Evolutionary conservation across 75 land plant species (phyloP).

Genomic region (Adiantum capillusveneris): DNA sequence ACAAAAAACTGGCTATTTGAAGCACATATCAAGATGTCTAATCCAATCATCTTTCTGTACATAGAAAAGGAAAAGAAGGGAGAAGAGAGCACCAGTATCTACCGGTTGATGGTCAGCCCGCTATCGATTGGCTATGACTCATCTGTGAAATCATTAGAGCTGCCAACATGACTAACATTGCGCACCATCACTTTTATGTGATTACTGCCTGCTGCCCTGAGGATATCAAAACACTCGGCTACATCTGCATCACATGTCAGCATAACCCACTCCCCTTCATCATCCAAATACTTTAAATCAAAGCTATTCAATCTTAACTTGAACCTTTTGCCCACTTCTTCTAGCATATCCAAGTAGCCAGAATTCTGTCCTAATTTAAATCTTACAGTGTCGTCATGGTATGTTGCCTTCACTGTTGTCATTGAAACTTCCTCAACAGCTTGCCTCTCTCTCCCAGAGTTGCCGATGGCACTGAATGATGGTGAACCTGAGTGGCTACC

Average conservation of each 20-base stretch:
- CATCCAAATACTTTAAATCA: constrained; percentile 77
- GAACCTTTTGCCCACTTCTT: constrained; percentile 61
- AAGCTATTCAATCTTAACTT: constrained; percentile 49
- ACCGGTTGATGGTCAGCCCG: too few species aligned
- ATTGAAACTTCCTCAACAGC: constrained; percentile 5
- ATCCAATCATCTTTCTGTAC: too few species aligned
- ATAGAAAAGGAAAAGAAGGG: too few species aligned
- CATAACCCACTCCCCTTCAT: constrained; percentile 73
- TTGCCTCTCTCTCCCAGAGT: background rate
- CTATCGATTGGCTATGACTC: too few species aligned
- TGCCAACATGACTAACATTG: constrained; percentile 11
- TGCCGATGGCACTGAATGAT: constrained; percentile 7
- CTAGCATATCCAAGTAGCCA: constrained; percentile 32
- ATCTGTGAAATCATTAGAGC: too few species aligned
- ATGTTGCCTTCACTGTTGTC: constrained; percentile 54
- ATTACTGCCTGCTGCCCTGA: constrained; percentile 30
- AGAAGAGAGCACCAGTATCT: too few species aligned
- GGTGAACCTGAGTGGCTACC: constrained; percentile 19
- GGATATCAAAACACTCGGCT: constrained; percentile 58
- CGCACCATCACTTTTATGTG: constrained; percentile 47
- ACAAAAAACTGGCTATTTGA: too few species aligned
- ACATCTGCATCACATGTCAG: constrained; percentile 69
- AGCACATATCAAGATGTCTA: too few species aligned
- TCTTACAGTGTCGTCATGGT: constrained; percentile 63
- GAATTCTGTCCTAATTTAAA: constrained; percentile 34